These are phyloP conservation scores for Glycine latifolia DNA, from an alignment of 306 rosid genomes.

Conservation along the genomic window DNA sequence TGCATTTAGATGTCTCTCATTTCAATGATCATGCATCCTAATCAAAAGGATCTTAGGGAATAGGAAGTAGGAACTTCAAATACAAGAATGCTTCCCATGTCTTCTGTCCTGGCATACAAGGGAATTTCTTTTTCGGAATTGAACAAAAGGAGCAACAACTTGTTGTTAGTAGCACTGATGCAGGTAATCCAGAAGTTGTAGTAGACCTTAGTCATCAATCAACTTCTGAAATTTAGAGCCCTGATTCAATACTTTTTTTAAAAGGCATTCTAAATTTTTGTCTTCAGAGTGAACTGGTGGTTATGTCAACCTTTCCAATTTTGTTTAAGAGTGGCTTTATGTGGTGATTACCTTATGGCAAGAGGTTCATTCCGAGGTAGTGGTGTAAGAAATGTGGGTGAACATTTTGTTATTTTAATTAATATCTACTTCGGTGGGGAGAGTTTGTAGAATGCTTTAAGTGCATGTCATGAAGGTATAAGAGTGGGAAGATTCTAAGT, in stretches of 20 bases:
- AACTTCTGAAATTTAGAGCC: conserved; percentile 45
- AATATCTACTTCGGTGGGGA: no score
- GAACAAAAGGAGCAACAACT: conserved; percentile 52
- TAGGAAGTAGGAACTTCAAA: conserved; percentile 54
- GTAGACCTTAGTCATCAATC: conserved; percentile 46
- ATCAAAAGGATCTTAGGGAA: conserved; percentile 42
- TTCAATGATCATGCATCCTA: no score
- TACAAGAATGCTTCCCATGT: conserved; percentile 46
- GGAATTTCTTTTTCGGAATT: conserved; percentile 40
- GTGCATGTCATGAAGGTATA: no score
- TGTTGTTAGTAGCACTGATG: conserved; percentile 39
- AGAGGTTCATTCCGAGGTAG: conserved; percentile 32
- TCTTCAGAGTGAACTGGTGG: conserved; percentile 32
- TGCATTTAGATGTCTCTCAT: no score
- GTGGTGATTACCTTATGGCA: conserved; percentile 38
- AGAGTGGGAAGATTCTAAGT: no score
- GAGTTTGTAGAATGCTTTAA: no score
- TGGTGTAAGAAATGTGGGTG: background rate
- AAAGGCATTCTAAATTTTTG: conserved; percentile 42
- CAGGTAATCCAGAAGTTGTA: conserved; percentile 49
- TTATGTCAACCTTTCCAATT: conserved; percentile 43
- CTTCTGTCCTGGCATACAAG: conserved; percentile 50
- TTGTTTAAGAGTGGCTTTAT: conserved; percentile 39
- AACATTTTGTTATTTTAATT: no score
- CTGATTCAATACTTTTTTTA: no score